Evolutionary conservation across 129 eudicot species (phyloP).

Genomic region (Escallonia rubra): DNA sequence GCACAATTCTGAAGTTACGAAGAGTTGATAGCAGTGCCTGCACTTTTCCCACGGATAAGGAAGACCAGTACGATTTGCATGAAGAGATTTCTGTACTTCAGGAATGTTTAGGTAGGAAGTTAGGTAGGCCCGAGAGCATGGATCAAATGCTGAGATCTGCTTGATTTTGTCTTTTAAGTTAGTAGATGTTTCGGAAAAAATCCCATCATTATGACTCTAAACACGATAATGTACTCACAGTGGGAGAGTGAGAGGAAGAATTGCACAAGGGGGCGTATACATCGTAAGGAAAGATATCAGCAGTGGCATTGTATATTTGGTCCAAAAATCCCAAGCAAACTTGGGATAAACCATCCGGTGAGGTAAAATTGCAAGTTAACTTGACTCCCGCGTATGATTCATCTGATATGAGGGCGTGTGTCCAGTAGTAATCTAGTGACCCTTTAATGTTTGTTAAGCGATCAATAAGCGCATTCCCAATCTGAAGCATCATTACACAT

Average conservation of each 20-base stretch:
- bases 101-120: conserved; percentile 10
- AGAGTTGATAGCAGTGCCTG: background rate
- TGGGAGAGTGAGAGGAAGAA: conserved; percentile 1
- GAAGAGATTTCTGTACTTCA: background rate
- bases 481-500: conserved; percentile 1
- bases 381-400: conserved; percentile 7
- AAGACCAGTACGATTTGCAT: background rate
- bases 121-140: conserved; percentile 14
- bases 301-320: background rate
- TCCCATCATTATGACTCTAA: too few relatives aligned
- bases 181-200: background rate
- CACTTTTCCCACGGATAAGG: conserved; percentile 6
- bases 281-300: background rate
- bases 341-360: background rate
- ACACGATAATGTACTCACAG: background rate
- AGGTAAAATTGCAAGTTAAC: conserved; percentile 15
- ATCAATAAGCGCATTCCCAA: conserved; percentile 14
- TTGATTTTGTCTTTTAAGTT: background rate
- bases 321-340: background rate
- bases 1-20: background rate
- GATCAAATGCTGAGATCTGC: conserved; percentile 8
- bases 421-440: conserved; percentile 4
- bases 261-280: conserved; percentile 8
- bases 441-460: background rate
- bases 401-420: conserved; percentile 11